These are phyloP conservation scores for Lipomyces yamanashiensis DNA, from an alignment of 805 yeast species.

Conservation along the genomic window DNA sequence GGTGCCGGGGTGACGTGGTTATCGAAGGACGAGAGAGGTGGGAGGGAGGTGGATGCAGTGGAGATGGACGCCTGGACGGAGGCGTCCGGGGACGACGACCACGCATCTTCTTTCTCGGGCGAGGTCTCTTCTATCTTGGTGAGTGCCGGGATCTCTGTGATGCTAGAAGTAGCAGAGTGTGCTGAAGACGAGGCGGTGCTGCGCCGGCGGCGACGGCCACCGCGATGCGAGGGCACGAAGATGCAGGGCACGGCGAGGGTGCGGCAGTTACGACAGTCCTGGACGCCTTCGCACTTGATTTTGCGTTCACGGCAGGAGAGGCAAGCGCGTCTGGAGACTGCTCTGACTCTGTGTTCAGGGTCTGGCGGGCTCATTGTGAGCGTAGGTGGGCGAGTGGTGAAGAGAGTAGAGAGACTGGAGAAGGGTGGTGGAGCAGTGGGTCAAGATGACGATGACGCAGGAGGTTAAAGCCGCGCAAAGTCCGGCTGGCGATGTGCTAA, in stretches of 20 bases:
- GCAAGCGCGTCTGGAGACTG: conserved; percentile 67
- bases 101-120: background rate
- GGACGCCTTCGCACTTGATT: conserved; percentile 66
- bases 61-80: background rate
- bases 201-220: conserved; percentile 31
- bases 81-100: background rate
- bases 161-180: background rate
- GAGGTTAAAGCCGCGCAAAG: conserved; percentile 3
- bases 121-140: background rate
- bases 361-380: conserved; percentile 3
- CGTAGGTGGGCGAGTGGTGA: background rate
- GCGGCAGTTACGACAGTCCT: conserved; percentile 28
- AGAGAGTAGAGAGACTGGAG: too few species aligned
- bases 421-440: background rate
- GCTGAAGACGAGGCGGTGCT: background rate
- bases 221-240: conserved; percentile 35
- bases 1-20: background rate
- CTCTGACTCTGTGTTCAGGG: conserved; percentile 44
- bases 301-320: conserved; percentile 67
- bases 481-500: background rate
- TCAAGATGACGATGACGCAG: background rate
- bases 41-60: background rate
- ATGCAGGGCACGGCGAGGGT: conserved; percentile 20
- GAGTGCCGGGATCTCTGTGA: background rate
- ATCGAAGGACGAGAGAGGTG: background rate